A percentile compares a stretch with the other conserved stretches of the same genome.
Conservation (phyloP, 306 rosid species). For the Acacia acuminata region DNA sequence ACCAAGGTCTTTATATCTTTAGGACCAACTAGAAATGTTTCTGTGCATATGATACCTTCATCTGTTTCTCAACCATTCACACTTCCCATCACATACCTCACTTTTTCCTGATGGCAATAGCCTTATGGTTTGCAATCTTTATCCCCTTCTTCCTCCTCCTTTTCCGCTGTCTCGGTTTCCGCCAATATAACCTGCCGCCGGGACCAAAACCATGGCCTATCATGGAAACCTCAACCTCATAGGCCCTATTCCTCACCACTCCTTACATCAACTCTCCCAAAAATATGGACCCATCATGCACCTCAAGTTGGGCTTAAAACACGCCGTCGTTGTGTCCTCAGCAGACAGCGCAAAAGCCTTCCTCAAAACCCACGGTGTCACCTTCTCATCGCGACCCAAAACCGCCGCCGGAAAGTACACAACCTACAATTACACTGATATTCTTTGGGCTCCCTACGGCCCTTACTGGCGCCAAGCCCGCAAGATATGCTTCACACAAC, state of each 20-base stretch:
- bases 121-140: slow-evolving; percentile 38
- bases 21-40: too few relatives aligned
- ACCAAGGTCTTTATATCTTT: too few relatives aligned
- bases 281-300: slow-evolving; percentile 61
- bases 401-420: slow-evolving; percentile 42
- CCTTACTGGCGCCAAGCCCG: slow-evolving; percentile 36
- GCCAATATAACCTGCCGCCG: slow-evolving; percentile 45
- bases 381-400: slow-evolving; percentile 44
- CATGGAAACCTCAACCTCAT: slow-evolving; percentile 38
- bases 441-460: background rate
- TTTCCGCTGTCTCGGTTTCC: slow-evolving; percentile 11
- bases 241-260: slow-evolving; percentile 51
- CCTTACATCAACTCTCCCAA: slow-evolving; percentile 42
- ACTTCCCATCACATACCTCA: background rate
- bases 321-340: slow-evolving; percentile 48
- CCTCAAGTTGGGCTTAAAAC: slow-evolving; percentile 42
- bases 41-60: too few relatives aligned
- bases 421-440: background rate
- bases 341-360: slow-evolving; percentile 49
- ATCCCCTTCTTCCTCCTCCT: slow-evolving; percentile 32
- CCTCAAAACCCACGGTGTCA: slow-evolving; percentile 51
- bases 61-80: too few relatives aligned
- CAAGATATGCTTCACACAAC: slow-evolving; percentile 48
- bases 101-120: background rate
- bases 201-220: slow-evolving; percentile 45